phyloP scores from a whole-genome alignment of 805 yeast species.

The Cyberlindnera mrakii region DNA sequence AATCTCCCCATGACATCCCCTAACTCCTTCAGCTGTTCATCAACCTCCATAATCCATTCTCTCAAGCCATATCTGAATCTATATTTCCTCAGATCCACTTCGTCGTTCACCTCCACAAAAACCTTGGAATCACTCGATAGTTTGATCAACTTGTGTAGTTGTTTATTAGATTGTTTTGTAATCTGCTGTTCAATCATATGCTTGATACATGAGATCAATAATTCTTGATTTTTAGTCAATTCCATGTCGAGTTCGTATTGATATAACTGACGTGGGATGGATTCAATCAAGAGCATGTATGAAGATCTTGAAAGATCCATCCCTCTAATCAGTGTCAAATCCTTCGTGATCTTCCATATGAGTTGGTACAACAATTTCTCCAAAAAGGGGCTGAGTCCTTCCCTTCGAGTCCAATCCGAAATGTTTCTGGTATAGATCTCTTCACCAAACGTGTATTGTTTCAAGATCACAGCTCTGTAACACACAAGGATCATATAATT shows the following conservation, averaged over 20 bases:
- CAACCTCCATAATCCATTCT: conserved; percentile 5
- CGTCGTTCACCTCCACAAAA: conserved; percentile 4
- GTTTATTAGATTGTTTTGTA: conserved; percentile 4
- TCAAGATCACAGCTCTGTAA: conserved; percentile 8
- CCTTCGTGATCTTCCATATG: conserved; percentile 9
- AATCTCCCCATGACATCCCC: conserved; percentile 2
- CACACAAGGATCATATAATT: conserved; percentile 8
- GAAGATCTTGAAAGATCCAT: conserved; percentile 1
- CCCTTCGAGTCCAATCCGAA: conserved; percentile 4
- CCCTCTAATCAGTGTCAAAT: not conserved
- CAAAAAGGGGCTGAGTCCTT: conserved; percentile 3
- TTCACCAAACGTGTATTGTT: conserved; percentile 5
- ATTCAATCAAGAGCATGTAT: conserved; percentile 8
- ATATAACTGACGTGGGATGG: conserved; percentile 13
- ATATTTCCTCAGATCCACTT: conserved; percentile 13
- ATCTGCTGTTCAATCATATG: conserved; percentile 6
- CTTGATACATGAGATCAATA: conserved; percentile 6
- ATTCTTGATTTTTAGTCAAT: conserved; percentile 7
- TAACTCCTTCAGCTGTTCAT: conserved; percentile 1
- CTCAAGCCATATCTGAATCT: conserved; percentile 9
- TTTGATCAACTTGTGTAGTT: conserved; percentile 6
- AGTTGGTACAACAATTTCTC: conserved; percentile 14
- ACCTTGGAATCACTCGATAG: conserved; percentile 6
- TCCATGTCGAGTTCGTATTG: not conserved
- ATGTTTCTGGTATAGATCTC: conserved; percentile 5